phyloP scores from a whole-genome alignment of 169 alveolate genomes.

The Ichthyophthirius multifiliis region DNA sequence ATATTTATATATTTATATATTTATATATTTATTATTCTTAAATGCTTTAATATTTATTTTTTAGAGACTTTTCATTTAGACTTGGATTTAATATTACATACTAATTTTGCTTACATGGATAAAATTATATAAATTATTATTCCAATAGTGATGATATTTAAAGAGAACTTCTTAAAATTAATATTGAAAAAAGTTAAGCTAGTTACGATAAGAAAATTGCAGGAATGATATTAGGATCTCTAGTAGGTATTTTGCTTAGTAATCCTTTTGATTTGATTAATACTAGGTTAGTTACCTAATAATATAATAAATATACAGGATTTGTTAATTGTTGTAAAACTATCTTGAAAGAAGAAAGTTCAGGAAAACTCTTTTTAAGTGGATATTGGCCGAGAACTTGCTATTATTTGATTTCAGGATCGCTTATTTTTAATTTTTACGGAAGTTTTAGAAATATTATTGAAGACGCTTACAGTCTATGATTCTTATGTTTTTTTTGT shows the following conservation, averaged over 20 bases:
- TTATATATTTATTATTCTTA: not conserved
- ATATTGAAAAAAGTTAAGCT: not conserved
- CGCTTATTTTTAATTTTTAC: not conserved
- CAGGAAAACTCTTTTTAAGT: not conserved
- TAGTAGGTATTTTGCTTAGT: not conserved
- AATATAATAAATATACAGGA: not conserved
- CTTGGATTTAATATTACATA: not conserved
- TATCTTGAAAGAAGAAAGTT: not conserved
- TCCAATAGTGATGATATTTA: not conserved
- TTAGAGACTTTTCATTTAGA: not conserved
- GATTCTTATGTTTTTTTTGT: too few species aligned
- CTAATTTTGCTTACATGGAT: not conserved
- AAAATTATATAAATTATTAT: not conserved
- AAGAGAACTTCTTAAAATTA: not conserved
- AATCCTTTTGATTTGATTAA: conserved; percentile 1
- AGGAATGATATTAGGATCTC: not conserved
- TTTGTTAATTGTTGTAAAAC: not conserved
- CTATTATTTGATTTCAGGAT: not conserved
- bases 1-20: not conserved
- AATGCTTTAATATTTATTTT: too few species aligned
- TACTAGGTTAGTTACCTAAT: not conserved
- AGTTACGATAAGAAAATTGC: not conserved
- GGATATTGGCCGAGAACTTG: not conserved
- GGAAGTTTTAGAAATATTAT: not conserved
- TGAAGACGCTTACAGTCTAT: conserved; percentile 8